These are phyloP conservation scores for Syncephalis plumigaleata DNA, from an alignment of 371 early-diverging fungal genomes.

Conservation along the genomic window DNA sequence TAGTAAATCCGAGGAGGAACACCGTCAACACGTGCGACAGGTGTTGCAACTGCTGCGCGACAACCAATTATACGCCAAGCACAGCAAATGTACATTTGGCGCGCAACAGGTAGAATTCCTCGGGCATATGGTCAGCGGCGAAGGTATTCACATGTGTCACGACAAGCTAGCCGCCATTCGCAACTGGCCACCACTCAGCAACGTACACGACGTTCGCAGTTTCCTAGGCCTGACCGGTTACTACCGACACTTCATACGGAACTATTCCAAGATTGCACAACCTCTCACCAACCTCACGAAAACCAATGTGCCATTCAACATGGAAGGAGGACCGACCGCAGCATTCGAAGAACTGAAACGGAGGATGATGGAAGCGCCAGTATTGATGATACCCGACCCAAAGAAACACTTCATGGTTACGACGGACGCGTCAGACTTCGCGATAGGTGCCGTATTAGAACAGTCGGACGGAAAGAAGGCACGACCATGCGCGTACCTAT, in stretches of 20 bases:
- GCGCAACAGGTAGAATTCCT: constrained; percentile 12
- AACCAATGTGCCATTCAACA: constrained; percentile 4
- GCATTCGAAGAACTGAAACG: constrained; percentile 5
- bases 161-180: constrained; percentile 9
- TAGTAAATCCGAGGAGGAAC: constrained; percentile 9
- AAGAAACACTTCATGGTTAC: constrained; percentile 5
- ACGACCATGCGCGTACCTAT: constrained; percentile 11
- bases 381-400: constrained; percentile 8
- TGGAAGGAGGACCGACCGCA: no score
- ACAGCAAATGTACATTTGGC: constrained; percentile 18
- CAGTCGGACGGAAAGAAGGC: constrained; percentile 5
- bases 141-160: constrained; percentile 9
- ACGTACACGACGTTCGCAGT: constrained; percentile 8
- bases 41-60: constrained; percentile 16
- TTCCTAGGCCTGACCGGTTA: constrained; percentile 15
- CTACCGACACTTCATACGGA: constrained; percentile 16
- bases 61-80: constrained; percentile 13
- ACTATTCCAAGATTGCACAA: constrained; percentile 6
- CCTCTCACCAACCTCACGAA: constrained; percentile 15
- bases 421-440: constrained; percentile 9
- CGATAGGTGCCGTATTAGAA: constrained; percentile 7
- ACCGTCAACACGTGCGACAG: constrained; percentile 12
- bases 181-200: constrained; percentile 6
- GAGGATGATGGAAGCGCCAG: constrained; percentile 4
- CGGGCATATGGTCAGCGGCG: constrained; percentile 13